Conservation (phyloP, 495 filamentous ascomycete genomes). For the Aspergillus asperescens region DNA sequence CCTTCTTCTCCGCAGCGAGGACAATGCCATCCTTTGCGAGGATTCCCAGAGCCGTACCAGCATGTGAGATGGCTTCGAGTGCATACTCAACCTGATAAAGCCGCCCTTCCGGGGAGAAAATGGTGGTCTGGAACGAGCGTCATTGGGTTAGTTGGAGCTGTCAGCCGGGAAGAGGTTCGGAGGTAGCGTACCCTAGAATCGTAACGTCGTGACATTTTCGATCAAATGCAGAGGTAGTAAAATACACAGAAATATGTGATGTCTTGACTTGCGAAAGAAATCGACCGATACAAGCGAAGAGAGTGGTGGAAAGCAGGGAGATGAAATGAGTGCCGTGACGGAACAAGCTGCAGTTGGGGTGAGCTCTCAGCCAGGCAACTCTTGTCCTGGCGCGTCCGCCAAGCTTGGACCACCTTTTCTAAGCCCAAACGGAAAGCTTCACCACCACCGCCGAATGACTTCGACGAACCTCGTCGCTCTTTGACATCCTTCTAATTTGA, state of each 20-base stretch:
- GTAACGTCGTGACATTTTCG: constrained; percentile 91
- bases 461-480: neutral
- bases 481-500: neutral
- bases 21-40: constrained; percentile 98
- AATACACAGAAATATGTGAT: constrained; percentile 7
- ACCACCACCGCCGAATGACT: neutral
- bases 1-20: constrained; percentile 97
- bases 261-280: constrained; percentile 1
- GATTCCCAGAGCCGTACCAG: constrained; percentile 93
- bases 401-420: constrained; percentile 45
- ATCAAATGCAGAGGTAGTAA: constrained; percentile 13
- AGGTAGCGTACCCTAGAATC: constrained; percentile 76
- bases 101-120: constrained; percentile 98
- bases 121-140: constrained; percentile 73
- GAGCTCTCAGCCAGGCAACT: constrained; percentile 41
- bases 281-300: constrained; percentile 2
- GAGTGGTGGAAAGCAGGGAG: constrained; percentile 8
- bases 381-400: constrained; percentile 45
- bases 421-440: constrained; percentile 14
- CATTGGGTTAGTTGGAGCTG: constrained; percentile 45
- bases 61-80: constrained; percentile 96
- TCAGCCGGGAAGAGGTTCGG: constrained; percentile 23
- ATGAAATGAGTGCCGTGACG: constrained; percentile 18
- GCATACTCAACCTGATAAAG: constrained; percentile 99
- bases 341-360: constrained; percentile 28